Evolutionary conservation across 2,329 filamentous ascomycete genomes (phyloP).

Genomic region (Ceratocystis diversiconidia): DNA sequence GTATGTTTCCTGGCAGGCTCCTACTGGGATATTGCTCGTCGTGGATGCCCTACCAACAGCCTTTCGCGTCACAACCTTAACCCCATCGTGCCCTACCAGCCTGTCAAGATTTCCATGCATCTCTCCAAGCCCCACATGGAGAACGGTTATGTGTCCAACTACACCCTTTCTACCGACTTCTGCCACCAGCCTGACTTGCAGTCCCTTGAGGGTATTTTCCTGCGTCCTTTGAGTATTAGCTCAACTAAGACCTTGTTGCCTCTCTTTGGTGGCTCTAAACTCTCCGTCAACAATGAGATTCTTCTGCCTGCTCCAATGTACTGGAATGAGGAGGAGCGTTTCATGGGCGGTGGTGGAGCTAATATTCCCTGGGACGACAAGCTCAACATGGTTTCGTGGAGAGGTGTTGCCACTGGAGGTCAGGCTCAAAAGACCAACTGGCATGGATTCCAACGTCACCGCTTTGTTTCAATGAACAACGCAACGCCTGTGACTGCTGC

Average conservation of each 20-base stretch:
- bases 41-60: conserved; percentile 49
- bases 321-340: conserved; percentile 48
- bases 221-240: conserved; percentile 42
- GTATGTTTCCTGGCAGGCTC: conserved; percentile 26
- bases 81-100: conserved; percentile 31
- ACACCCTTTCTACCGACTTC: conserved; percentile 44
- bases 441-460: conserved; percentile 60
- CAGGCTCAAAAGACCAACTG: conserved; percentile 47
- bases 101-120: conserved; percentile 33
- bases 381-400: conserved; percentile 42
- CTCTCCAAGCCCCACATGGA: conserved; percentile 36
- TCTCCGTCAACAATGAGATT: conserved; percentile 56
- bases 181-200: conserved; percentile 53
- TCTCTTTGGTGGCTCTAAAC: conserved; percentile 55
- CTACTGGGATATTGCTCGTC: conserved; percentile 43
- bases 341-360: conserved; percentile 41
- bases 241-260: conserved; percentile 46
- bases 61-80: conserved; percentile 37
- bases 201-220: conserved; percentile 49
- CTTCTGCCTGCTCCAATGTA: conserved; percentile 57
- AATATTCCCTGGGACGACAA: conserved; percentile 46
- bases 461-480: conserved; percentile 62
- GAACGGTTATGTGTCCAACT: conserved; percentile 48
- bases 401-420: conserved; percentile 53
- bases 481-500: conserved; percentile 40